Evolutionary conservation across 129 eudicot genomes (phyloP), one percentile per base, ranked within the genome.

Genomic region (Artemisia annua): DNA sequence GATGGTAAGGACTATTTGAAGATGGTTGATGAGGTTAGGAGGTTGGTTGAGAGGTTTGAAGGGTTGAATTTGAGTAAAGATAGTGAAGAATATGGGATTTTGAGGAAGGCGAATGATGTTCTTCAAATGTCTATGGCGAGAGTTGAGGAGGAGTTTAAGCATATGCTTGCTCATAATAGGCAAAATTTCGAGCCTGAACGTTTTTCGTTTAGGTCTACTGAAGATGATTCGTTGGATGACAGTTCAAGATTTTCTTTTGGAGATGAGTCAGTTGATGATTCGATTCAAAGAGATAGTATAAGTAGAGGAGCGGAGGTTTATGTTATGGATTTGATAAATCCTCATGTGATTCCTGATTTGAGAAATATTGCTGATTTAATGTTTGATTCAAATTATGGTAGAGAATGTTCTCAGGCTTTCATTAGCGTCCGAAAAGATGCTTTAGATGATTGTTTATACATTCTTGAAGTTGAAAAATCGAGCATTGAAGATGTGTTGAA

Each of bases 401-500:
- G 70, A 14, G 98, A 90, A 62, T 87, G 97, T 59, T 80, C 91
- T 43, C 90, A 86, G 30, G 96, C 88, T 1, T 90, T 74, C 32
- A 79, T 87, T 12, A 81, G 83, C 71, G 85, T 78, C 46, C 84
- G 89, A 10, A 93, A 86, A 77, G 97, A 93, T 59, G 95, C 95
- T 17, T 75, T 93, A 19, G 91, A 87, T 35, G 96, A 86, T 58
- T 87, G 90, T 56, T 87, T 93, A 48, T 86, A 52, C 65, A 86
- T 84, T 26, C 96, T 93, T 63, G 96, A 86, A 81, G 88, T 87
- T 0, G 95, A 93, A 76, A 90, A 78, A 69, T 63, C 82, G 10
- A 89, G 96, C 86, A 85, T 93, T 3, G 97, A 93, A 66, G 98
- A 93, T 75, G 88, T 90, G 52, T 15, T 89, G 75, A 90, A 84